Evolutionary conservation across 345 rosid genomes (phyloP).

Genomic region (Eucalyptus sp.): DNA sequence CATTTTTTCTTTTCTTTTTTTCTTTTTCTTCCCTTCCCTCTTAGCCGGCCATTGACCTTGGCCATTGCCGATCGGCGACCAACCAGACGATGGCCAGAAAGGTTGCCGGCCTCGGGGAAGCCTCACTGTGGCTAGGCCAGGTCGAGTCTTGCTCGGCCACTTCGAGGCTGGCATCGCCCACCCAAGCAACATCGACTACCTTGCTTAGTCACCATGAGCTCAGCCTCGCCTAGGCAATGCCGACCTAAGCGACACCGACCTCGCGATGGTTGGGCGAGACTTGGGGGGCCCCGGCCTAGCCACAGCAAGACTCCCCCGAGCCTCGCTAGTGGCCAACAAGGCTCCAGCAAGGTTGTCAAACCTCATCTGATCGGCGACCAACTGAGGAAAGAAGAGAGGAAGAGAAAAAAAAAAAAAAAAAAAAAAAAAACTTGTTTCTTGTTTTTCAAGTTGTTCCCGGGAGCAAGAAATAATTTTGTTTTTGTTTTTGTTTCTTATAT

Average conservation of each 20-base stretch:
- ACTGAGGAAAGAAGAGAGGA: too few species aligned
- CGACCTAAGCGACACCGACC: rapidly evolving
- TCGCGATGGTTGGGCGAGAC: rapidly evolving
- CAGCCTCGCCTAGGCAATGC: too few species aligned
- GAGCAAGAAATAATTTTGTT: too few species aligned
- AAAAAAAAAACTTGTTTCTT: too few species aligned
- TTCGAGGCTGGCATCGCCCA: rapidly evolving
- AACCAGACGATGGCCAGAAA: rapidly evolving
- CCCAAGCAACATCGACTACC: too few species aligned
- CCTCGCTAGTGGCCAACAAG: rapidly evolving
- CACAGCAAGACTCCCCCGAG: rapidly evolving
- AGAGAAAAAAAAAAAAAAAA: rapidly evolving
- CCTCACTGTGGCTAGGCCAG: rapidly evolving
- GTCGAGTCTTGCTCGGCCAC: too few species aligned
- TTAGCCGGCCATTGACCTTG: rapidly evolving
- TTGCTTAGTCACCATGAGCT: rapidly evolving
- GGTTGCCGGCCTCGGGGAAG: rapidly evolving
- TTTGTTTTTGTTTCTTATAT: too few species aligned
- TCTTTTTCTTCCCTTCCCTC: too few species aligned
- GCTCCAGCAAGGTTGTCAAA: rapidly evolving
- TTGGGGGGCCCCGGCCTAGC: too few species aligned
- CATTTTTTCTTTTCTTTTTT: too few species aligned
- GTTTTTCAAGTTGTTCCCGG: rapidly evolving
- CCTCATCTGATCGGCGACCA: rapidly evolving
- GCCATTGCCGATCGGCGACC: rapidly evolving